A percentile compares a stretch with the other conserved stretches of the same genome.
phyloP scores from a whole-genome alignment of 176 grass and related monocot species.

The Neostapfia colusana region DNA sequence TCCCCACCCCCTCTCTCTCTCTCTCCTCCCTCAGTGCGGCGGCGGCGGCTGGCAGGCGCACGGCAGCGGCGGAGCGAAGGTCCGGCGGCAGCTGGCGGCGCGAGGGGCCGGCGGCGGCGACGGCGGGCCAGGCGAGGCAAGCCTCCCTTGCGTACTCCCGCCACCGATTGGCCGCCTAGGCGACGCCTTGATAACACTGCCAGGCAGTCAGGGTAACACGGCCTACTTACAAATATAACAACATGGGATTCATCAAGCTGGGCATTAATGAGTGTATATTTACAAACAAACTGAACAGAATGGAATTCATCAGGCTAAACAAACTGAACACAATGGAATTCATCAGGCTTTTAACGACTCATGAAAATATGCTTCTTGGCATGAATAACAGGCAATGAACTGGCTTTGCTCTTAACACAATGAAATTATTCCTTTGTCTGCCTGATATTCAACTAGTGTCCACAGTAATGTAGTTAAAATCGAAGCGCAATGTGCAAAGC shows the following conservation, averaged over 20 bases:
- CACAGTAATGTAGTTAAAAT: background rate
- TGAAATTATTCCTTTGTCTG: no score
- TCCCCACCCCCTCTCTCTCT: no score
- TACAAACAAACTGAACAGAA: background rate
- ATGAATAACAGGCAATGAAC: background rate
- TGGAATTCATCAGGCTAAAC: background rate
- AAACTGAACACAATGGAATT: slow-evolving; percentile 11
- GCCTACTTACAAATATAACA: background rate
- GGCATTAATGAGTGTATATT: no score
- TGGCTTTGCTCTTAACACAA: background rate
- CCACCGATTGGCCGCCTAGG: no score
- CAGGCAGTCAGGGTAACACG: background rate
- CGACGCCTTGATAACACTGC: no score
- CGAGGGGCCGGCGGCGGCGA: no score
- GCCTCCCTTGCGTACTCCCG: no score
- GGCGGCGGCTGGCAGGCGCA: no score
- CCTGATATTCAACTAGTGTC: background rate
- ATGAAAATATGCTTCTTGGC: background rate
- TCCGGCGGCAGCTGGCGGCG: no score
- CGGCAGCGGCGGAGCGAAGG: no score
- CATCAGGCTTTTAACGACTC: background rate
- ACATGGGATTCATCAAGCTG: background rate
- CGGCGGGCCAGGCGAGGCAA: no score
- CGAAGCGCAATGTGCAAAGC: slow-evolving; percentile 6
- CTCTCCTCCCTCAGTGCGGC: no score